These are phyloP conservation scores for Mycena filopes DNA, from an alignment of 768 basidiomycete species.

Conservation along the genomic window DNA sequence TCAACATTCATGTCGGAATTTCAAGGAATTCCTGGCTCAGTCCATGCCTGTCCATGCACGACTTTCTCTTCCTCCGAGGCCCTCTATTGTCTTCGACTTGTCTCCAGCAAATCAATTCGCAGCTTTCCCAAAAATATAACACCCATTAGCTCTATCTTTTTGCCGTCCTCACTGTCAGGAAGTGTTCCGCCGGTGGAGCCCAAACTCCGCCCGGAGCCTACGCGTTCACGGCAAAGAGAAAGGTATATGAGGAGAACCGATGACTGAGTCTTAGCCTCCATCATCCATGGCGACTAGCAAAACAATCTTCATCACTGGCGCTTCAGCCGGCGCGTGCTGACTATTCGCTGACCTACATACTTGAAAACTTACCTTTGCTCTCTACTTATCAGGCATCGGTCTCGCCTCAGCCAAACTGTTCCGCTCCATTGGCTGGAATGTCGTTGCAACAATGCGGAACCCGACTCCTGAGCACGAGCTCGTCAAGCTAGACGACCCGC, in stretches of 20 bases:
- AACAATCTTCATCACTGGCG: conserved; percentile 37
- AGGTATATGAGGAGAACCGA: not conserved
- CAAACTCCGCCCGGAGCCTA: too few species aligned
- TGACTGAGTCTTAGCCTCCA: not conserved
- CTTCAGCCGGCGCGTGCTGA: conserved; percentile 25
- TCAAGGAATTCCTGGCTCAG: too few species aligned
- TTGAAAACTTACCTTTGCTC: not conserved
- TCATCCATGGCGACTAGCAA: conserved; percentile 12
- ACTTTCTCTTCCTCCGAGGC: too few species aligned
- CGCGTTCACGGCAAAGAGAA: conserved; percentile 12
- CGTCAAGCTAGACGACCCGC: conserved; percentile 9
- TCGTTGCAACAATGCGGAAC: conserved; percentile 37
- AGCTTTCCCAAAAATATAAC: too few species aligned
- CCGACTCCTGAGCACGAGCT: conserved; percentile 27
- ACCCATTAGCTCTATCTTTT: too few species aligned
- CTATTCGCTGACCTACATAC: not conserved
- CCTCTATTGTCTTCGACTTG: too few species aligned
- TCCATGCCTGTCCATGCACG: too few species aligned
- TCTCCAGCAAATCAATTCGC: too few species aligned
- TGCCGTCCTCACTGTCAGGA: too few species aligned
- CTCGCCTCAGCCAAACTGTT: conserved; percentile 36
- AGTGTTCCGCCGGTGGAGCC: too few species aligned
- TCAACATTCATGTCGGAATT: too few species aligned
- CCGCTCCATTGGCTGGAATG: conserved; percentile 35
- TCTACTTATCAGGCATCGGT: conserved; percentile 31